These are phyloP conservation scores for Chondrostereum purpureum DNA, from an alignment of 1,284 basidiomycete species.

Conservation along the genomic window DNA sequence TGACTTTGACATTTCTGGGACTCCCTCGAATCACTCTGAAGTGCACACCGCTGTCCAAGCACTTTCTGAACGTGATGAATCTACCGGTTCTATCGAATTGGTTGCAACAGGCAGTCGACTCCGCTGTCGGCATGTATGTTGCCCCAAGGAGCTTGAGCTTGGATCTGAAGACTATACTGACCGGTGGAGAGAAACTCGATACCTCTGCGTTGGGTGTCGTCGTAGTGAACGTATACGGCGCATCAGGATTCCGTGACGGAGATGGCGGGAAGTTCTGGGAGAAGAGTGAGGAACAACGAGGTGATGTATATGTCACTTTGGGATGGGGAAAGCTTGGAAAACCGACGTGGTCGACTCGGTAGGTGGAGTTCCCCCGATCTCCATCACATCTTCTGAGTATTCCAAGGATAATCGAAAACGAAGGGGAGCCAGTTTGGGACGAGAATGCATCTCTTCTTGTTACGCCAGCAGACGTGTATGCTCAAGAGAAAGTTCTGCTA, in stretches of 20 bases:
- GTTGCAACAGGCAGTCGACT: constrained; percentile 71
- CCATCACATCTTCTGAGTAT: neutral
- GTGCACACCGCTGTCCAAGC: constrained; percentile 63
- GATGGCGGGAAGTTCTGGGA: constrained; percentile 25
- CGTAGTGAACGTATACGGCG: constrained; percentile 62
- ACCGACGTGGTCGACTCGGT: constrained; percentile 66
- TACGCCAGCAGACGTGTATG: constrained; percentile 64
- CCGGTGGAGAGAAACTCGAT: constrained; percentile 62
- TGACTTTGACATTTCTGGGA: constrained; percentile 66
- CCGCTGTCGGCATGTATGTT: constrained; percentile 52
- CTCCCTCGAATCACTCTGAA: constrained; percentile 72
- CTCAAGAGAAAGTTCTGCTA: constrained; percentile 58
- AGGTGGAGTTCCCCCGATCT: constrained; percentile 1
- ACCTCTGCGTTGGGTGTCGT: constrained; percentile 65
- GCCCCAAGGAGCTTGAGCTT: constrained; percentile 72
- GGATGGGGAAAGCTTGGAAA: constrained; percentile 49
- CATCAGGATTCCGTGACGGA: constrained; percentile 57
- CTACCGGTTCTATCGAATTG: constrained; percentile 72
- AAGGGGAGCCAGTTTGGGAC: constrained; percentile 69
- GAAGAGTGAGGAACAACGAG: constrained; percentile 20
- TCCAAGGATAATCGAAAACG: constrained; percentile 51
- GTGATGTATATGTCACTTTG: constrained; percentile 32
- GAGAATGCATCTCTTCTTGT: constrained; percentile 69
- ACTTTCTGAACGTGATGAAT: constrained; percentile 76
- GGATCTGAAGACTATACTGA: constrained; percentile 60